Base-by-base conservation (phyloP, 2,329 filamentous ascomycete species). In the Penicillium fuscoglaucum region DNA sequence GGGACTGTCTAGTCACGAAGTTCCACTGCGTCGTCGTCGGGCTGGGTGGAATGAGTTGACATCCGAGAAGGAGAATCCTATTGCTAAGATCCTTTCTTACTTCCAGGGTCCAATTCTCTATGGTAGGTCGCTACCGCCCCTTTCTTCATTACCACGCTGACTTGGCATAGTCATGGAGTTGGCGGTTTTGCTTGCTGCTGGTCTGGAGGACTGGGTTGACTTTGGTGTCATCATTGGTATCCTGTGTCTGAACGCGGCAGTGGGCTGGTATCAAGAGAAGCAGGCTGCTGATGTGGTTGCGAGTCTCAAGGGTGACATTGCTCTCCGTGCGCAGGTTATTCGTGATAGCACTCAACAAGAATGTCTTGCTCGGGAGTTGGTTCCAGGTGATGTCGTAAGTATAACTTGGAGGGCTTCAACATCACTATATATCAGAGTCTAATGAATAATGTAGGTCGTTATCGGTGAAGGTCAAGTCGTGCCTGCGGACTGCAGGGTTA, bases 211-310 rank as follows among this genome's bases (percentile, higher is more conserved):
- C 74, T 91, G 88, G 88, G 81, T 90, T 63, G 89, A 91, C 76
- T 85, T 90, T 66, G 88, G 87, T 81, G 87, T 91, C 72, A 91
- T 91, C 72, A 85, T 89, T 67, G 89, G 84, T 78, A 91, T 91
- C 72, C 78, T 91, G 55, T 74, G 87, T 71, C 83, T 91, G 61
- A 91, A 91, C 76, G 89, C 89, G 59, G 78, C 87, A 63, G 89
- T 91, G 70, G 89, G 89, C 77, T 91, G 88, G 85, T 91, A 91
- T 73, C 89, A 91, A 73, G 89, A 91, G 76, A 91, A 91, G 78
- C 88, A 90, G 76, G 89, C 89, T 64, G 88, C 88, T 60, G 89
- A 91, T 77, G 87, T 90, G 64, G 88, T 90, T 68, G 88, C 88
- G 28, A 87, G 83, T 66, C 80, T 91, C 56, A 91, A 90, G 78